Evolutionary conservation across 768 basidiomycete species (phyloP), one percentile per base, ranked within the genome.

Genomic region (Trametes cubensis): DNA sequence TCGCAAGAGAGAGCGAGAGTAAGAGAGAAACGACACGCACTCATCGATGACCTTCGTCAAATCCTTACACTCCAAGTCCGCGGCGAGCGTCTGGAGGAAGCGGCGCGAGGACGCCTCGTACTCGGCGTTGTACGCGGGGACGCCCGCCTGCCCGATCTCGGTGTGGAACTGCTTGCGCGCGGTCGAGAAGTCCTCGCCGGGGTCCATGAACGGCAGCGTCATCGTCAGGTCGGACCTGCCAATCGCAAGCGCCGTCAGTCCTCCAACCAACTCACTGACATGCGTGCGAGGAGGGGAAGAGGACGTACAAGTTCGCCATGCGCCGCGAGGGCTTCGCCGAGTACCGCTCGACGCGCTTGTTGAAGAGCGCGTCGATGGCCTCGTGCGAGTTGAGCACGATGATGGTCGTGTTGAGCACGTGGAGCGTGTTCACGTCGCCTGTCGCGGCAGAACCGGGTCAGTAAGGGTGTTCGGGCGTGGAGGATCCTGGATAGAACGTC

Each of bases 361-460:
- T 59, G 56, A 67, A 61, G 39, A 67, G 61, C 50, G 64, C 66
- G 25, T 67, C 63, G 45, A 64, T 64, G 6, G 66, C 61, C 39
- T 65, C 55, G 23, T 56, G 58, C 30, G 66, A 63, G 56, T 67
- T 67, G 50, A 67, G 61, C n/a, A 67, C 63, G 49, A 67, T 65
- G 55, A 65, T 30, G 14, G 61, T 59, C 55, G 40, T 58, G 50
- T 62, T 62, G 51, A 60, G 55, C 8, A 52, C 61, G 17, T 51
- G 61, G 25, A 62, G 50, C 39, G 58, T 60, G 58, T 59, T 62
- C 25, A 66, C 44, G 18, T 59, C 58, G 61, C 57, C 61, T 62
- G 52, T 34, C 15, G 21, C 28, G 20, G 18, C 6, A 6, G 26
- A 28, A n/a, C n/a, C 28, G 34, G 10, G 34, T 34, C 34, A 34